Evolutionary conservation across 441 rosid species (phyloP).

Genomic region (Eruca vesicaria): DNA sequence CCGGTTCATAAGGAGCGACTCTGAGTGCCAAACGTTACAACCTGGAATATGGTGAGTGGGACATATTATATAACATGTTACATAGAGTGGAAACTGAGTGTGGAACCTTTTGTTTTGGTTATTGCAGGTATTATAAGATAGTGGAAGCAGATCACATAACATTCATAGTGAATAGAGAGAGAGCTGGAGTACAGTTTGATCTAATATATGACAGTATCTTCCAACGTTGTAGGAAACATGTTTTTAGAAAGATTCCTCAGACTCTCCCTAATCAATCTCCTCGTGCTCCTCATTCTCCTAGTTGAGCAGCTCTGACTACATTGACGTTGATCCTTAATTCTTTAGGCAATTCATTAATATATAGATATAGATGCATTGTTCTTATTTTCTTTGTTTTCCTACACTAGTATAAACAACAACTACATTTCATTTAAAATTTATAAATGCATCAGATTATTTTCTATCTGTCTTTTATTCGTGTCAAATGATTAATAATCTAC

Average conservation of each 20-base stretch:
- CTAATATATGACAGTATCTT: slow-evolving; percentile 87
- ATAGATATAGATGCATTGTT: not conserved
- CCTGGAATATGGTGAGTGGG: slow-evolving; percentile 88
- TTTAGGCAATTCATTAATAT: slow-evolving; percentile 15
- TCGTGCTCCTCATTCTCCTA: slow-evolving; percentile 26
- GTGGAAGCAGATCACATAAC: slow-evolving; percentile 90
- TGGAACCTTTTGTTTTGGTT: not conserved
- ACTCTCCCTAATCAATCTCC: slow-evolving; percentile 54
- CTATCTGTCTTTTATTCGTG: not conserved
- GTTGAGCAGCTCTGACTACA: slow-evolving; percentile 19
- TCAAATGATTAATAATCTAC: not conserved
- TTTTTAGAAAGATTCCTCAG: slow-evolving; percentile 58
- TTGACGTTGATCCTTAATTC: slow-evolving; percentile 19
- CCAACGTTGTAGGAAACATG: slow-evolving; percentile 87
- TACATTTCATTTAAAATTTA: not conserved
- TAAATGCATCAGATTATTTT: not conserved
- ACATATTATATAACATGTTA: not conserved
- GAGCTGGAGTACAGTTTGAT: slow-evolving; percentile 93
- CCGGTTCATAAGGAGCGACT: slow-evolving; percentile 50
- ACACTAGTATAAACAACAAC: not conserved
- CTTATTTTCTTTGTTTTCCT: not conserved
- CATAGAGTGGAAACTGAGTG: not conserved
- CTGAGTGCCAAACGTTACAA: slow-evolving; percentile 62
- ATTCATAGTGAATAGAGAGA: slow-evolving; percentile 82
- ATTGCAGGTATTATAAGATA: slow-evolving; percentile 90